Base-by-base conservation (phyloP, 2,329 filamentous ascomycete species). In the Microsporum audouinii region DNA sequence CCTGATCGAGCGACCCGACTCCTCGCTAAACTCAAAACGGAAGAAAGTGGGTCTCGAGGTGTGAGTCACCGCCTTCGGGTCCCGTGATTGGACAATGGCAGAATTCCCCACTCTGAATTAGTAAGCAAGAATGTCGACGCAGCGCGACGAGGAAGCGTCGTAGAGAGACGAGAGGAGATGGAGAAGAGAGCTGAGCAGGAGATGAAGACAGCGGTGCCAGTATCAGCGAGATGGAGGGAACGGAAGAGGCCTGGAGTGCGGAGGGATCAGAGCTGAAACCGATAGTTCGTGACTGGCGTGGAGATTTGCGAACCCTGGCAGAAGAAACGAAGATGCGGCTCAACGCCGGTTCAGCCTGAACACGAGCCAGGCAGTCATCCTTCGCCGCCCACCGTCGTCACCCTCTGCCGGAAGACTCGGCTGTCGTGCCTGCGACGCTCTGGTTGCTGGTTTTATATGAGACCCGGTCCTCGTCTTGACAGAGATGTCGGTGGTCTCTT, bases 21-120 rank as follows among this genome's bases (percentile, higher is more conserved):
- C 1, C 3, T 2, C 51, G 49, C 60, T 62, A 60, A 61, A 65
- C 63, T 67, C 65, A 62, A 63, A 59, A 59, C 14, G 38, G 57
- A 64, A 38, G 66, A 66, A 55, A 31, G 29, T 34, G 47, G 33
- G 27, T 12, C 36, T 34, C 10, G 4, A 29, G 17, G 8, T 74
- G 71, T 75, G 73, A 75, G 67, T 75, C 73, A 75, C 43, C 8
- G 23, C 55, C 43, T 14, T 56, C 1, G 0, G 0, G 3, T 1
- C 1, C 1, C 5, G 0, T 68, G 33, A 73, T 75, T 74, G 71
- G 72, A 29, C 7, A 47, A 60, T 60, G 17, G 43, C 43, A 47
- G 17, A 8, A 5, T 23, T 23, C n/a, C 2, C 43, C 17, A 23
- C 23, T 1, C 5, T 47, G 1, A 12, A 12, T 47, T 47, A 47